These are phyloP conservation scores for Cladosporium sp. DNA, from an alignment of 2,329 filamentous ascomycete species.

Conservation along the genomic window DNA sequence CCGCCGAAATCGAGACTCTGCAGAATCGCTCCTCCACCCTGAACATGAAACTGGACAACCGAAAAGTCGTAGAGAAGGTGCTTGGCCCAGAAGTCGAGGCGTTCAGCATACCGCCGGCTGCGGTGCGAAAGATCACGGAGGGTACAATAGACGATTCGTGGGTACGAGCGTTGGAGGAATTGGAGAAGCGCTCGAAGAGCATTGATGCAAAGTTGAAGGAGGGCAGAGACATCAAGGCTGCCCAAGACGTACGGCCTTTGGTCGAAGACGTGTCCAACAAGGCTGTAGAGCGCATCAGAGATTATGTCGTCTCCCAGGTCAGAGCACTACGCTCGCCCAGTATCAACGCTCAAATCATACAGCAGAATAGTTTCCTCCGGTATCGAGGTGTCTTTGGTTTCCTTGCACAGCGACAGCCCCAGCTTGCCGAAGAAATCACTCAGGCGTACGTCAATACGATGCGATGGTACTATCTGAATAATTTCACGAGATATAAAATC, in stretches of 20 bases:
- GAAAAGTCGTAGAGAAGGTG: constrained; percentile 83
- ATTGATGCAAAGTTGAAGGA: constrained; percentile 68
- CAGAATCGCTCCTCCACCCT: constrained; percentile 82
- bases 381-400: constrained; percentile 90
- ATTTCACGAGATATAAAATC: constrained; percentile 84
- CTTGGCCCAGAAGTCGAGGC: constrained; percentile 89
- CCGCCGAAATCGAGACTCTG: constrained; percentile 89
- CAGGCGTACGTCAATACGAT: constrained; percentile 97
- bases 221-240: constrained; percentile 67
- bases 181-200: constrained; percentile 73
- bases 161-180: constrained; percentile 77
- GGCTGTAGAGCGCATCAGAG: constrained; percentile 89
- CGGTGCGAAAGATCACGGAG: constrained; percentile 83
- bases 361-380: constrained; percentile 85
- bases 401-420: constrained; percentile 75
- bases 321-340: constrained; percentile 91
- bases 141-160: constrained; percentile 88
- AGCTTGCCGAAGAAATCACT: constrained; percentile 85
- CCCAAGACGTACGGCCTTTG: constrained; percentile 80
- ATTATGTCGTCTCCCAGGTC: constrained; percentile 92
- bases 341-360: constrained; percentile 95
- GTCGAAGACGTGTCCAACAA: constrained; percentile 82
- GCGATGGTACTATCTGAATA: constrained; percentile 94
- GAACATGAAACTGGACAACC: constrained; percentile 82
- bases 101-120: constrained; percentile 79